Conservation (phyloP, 306 rosid species). For the Malus domestica region ASM211411v1 NC_041791.1:921001-921500, state of each 20-base stretch:
- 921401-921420: conserved; percentile 14
- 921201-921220: neutral
- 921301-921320: neutral
- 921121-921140: too few species aligned
- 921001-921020: too few species aligned
- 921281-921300: neutral
- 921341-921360: neutral
- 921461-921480: conserved; percentile 21
- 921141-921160: too few species aligned
- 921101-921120: too few species aligned
- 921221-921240: conserved; percentile 1
- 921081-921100: too few species aligned
- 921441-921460: conserved; percentile 21
- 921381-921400: neutral
- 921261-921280: neutral
- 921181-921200: neutral
- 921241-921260: neutral
- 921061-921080: too few species aligned
- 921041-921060: too few species aligned
- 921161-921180: neutral
- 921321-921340: neutral
- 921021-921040: too few species aligned
- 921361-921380: conserved; percentile 10
- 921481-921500: conserved; percentile 6
- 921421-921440: conserved; percentile 20